Conservation (phyloP, 352 stramenopile genomes). For the Pythium scleroteichum region DNA sequence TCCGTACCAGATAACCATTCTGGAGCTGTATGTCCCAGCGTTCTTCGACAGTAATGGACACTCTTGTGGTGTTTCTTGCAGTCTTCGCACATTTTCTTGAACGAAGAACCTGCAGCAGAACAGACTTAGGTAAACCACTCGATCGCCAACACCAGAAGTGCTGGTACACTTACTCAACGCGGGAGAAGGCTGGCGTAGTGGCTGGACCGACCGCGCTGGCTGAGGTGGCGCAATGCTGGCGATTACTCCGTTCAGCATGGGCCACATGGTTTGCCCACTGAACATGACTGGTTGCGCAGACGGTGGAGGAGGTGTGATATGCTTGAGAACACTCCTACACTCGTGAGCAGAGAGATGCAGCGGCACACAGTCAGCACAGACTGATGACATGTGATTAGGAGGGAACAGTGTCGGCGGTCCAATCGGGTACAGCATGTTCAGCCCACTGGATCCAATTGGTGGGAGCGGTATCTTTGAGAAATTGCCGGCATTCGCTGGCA, state of each 20-base stretch:
- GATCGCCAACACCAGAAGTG: background rate
- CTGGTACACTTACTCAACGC: slow-evolving; percentile 3
- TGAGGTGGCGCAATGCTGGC: slow-evolving; percentile 14
- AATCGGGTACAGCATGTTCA: slow-evolving; percentile 48
- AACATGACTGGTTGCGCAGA: slow-evolving; percentile 20
- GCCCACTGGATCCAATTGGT: slow-evolving; percentile 31
- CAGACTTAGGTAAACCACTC: background rate
- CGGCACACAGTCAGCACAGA: slow-evolving; percentile 30
- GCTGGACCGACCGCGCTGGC: slow-evolving; percentile 29
- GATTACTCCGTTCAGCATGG: slow-evolving; percentile 14
- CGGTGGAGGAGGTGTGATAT: slow-evolving; percentile 27
- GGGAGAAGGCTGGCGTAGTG: slow-evolving; percentile 15
- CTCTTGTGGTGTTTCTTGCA: slow-evolving; percentile 71
- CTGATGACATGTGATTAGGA: slow-evolving; percentile 28
- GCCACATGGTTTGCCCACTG: slow-evolving; percentile 12
- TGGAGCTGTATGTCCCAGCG: slow-evolving; percentile 60
- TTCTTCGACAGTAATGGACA: slow-evolving; percentile 64
- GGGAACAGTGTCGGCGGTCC: slow-evolving; percentile 29
- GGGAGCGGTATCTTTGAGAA: slow-evolving; percentile 47
- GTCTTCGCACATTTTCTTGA: slow-evolving; percentile 70
- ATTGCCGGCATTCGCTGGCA: slow-evolving; percentile 10
- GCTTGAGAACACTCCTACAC: slow-evolving; percentile 35
- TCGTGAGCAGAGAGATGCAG: slow-evolving; percentile 26
- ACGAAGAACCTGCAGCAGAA: slow-evolving; percentile 10
- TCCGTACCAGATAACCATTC: slow-evolving; percentile 55